Evolutionary conservation across 1,284 basidiomycete species (phyloP), one percentile per base, ranked within the genome.

Genomic region (Athelia psychrophila): DNA sequence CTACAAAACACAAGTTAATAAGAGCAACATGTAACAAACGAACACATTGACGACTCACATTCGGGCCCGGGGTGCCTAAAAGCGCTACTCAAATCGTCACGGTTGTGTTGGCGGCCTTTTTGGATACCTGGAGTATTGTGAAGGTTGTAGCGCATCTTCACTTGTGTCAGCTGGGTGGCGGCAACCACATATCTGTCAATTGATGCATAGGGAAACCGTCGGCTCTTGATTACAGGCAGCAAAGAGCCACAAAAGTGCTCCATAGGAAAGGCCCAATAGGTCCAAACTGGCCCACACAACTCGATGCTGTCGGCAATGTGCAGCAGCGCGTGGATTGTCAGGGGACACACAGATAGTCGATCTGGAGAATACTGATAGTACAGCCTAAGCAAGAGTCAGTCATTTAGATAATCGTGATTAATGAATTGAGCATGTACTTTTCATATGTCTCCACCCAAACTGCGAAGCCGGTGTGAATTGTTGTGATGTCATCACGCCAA

Each of bases 241-340:
- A 73, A 48, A 8, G 47, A 52, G 1, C 64, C 66, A 53, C 71
- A 72, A 40, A 60, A 68, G 0, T 61, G 59, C 49, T 72, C 69
- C 61, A 68, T 67, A 2, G 58, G 55, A 44, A 66, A 68, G 3
- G 62, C 59, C 67, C 66, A 69, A 22, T 57, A 60, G 2, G 52
- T 49, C 64, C 67, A 69, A 16, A 65, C 58, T 4, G 63, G 67
- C 3, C 65, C 64, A 16, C 49, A 51, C 10, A 23, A n/a, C 42
- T 55, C 49, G 35, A 67, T 67, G 49, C 54, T 57, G 53, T 63
- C 58, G 3, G 64, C 54, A 47, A 65, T 56, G 48, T 66, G 65
- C 15, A 67, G 57, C 5, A 66, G 55, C 3, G 57, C 44, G 49
- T 72, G 69, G 8, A 70, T 51, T 0, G 61, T 61, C 1, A 66